Evolutionary conservation across 495 filamentous ascomycete species (phyloP).

Genomic region (Daldinia bambusicola): DNA sequence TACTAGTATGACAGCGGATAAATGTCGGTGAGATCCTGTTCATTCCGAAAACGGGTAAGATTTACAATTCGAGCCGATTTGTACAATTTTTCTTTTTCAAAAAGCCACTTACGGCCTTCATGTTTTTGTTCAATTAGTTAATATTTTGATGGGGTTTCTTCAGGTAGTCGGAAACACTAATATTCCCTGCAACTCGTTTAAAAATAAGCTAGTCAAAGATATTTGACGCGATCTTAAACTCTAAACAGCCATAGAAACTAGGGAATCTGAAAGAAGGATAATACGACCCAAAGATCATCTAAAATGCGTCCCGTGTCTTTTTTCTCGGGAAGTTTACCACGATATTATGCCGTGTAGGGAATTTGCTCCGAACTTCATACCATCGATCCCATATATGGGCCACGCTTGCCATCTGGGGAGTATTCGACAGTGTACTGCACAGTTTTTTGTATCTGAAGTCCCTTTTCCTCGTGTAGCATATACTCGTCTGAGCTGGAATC

Average conservation of each 20-base stretch:
- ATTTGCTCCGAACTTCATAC: not conserved
- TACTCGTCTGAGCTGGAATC: slow-evolving; percentile 37
- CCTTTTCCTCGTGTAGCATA: slow-evolving; percentile 37
- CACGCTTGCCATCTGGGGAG: slow-evolving; percentile 21
- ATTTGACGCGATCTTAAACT: not conserved
- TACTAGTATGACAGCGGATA: not conserved
- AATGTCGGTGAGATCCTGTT: slow-evolving; percentile 2
- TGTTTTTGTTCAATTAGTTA: not conserved
- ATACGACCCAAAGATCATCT: not conserved
- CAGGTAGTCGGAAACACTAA: not conserved
- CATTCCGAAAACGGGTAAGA: not conserved
- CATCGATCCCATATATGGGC: not conserved
- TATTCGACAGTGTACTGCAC: slow-evolving; percentile 47
- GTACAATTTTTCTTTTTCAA: not conserved
- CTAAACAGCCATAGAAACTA: slow-evolving; percentile 8
- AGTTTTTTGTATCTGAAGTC: slow-evolving; percentile 43
- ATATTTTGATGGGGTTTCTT: not conserved
- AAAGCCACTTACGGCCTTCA: not conserved
- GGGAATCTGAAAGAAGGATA: not conserved
- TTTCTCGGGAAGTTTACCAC: not conserved
- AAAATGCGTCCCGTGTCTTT: slow-evolving; percentile 5
- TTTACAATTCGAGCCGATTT: not conserved
- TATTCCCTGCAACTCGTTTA: not conserved
- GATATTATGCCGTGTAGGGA: not conserved
- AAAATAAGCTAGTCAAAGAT: not conserved